A percentile compares a stretch with the other conserved stretches of the same genome.
These are phyloP conservation scores for Leucosporidium yakuticum DNA, from an alignment of 768 basidiomycete species.

Conservation along the genomic window DNA sequence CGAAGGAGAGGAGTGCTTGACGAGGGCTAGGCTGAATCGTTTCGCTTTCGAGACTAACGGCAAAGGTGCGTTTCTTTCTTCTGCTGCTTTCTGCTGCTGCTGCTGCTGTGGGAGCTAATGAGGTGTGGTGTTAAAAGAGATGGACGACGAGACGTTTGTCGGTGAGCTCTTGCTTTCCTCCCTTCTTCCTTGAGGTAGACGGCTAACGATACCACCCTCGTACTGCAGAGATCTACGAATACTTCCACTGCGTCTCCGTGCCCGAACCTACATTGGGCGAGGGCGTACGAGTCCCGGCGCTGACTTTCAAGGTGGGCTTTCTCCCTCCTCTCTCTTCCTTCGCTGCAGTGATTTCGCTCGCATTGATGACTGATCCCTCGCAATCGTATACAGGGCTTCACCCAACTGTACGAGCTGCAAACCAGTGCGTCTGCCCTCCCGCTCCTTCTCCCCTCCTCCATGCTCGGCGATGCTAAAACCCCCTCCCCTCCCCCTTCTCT, in stretches of 20 bases:
- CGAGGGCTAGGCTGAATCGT: not conserved
- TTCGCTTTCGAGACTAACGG: not conserved
- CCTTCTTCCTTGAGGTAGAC: too few relatives aligned
- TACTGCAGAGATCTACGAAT: not conserved
- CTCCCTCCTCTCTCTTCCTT: too few relatives aligned
- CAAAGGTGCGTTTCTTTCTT: not conserved
- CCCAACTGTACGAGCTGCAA: constrained; percentile 3
- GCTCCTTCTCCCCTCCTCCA: not conserved
- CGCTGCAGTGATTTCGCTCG: too few relatives aligned
- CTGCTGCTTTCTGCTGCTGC: too few relatives aligned
- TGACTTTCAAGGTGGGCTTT: not conserved
- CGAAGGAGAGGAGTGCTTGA: not conserved
- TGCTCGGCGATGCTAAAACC: too few relatives aligned
- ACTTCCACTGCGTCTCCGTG: not conserved
- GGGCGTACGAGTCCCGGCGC: not conserved
- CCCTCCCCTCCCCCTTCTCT: too few relatives aligned
- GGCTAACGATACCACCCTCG: too few relatives aligned
- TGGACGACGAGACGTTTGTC: constrained; percentile 1
- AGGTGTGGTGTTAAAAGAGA: not conserved
- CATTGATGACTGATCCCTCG: too few relatives aligned
- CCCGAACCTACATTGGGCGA: not conserved
- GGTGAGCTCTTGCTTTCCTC: too few relatives aligned
- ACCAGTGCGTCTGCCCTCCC: not conserved
- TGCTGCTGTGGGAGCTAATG: not conserved
- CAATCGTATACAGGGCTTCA: not conserved